phyloP scores from a whole-genome alignment of 768 basidiomycete genomes.

The Mycena rosella region DNA sequence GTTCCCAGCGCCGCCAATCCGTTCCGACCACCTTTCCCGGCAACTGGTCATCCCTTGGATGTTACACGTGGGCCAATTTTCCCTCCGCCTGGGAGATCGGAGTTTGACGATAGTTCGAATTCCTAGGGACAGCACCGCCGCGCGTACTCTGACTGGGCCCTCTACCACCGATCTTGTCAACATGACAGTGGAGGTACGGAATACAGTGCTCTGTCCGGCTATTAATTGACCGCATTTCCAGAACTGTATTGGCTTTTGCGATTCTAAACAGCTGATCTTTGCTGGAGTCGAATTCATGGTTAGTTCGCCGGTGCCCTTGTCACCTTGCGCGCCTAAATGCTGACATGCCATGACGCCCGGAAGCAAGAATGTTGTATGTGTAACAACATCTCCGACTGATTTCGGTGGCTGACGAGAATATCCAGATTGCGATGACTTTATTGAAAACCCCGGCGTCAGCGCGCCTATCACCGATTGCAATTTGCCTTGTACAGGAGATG shows the following conservation, averaged over 20 bases:
- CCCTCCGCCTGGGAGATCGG: not conserved
- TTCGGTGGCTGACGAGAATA: slow-evolving; percentile 14
- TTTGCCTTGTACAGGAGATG: slow-evolving; percentile 71
- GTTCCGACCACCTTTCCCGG: slow-evolving; percentile 62
- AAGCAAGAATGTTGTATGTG: slow-evolving; percentile 68
- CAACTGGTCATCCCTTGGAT: slow-evolving; percentile 70
- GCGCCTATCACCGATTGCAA: slow-evolving; percentile 68
- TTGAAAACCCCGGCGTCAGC: slow-evolving; percentile 60
- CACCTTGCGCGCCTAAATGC: slow-evolving; percentile 34
- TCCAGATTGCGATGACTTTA: slow-evolving; percentile 73
- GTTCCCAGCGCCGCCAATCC: slow-evolving; percentile 52
- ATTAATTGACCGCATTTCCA: not conserved
- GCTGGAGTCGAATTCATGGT: slow-evolving; percentile 76
- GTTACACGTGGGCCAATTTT: slow-evolving; percentile 63
- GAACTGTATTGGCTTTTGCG: slow-evolving; percentile 62
- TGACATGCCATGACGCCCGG: slow-evolving; percentile 29
- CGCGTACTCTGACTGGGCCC: slow-evolving; percentile 69
- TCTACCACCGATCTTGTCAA: slow-evolving; percentile 57
- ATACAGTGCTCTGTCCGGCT: no score
- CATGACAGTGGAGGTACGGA: slow-evolving; percentile 68
- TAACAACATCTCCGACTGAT: slow-evolving; percentile 1
- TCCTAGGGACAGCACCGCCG: slow-evolving; percentile 68
- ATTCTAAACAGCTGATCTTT: slow-evolving; percentile 63
- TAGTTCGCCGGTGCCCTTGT: slow-evolving; percentile 27
- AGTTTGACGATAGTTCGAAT: not conserved